phyloP scores from a whole-genome alignment of 257 asterid genomes.

The Plantago major region DNA sequence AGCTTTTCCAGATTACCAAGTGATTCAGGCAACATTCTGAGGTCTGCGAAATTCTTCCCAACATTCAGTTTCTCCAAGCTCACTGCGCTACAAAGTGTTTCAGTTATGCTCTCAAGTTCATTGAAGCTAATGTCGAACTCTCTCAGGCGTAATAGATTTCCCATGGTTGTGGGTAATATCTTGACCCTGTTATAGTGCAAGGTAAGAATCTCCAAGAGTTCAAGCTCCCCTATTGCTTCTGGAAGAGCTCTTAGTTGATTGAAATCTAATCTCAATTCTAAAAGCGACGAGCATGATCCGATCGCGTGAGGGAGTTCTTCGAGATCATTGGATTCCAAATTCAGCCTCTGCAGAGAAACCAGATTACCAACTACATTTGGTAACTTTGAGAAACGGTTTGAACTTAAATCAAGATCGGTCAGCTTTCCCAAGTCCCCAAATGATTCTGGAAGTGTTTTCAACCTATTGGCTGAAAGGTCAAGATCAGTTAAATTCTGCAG shows the following conservation, averaged over 20 bases:
- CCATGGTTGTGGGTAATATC: conserved; percentile 58
- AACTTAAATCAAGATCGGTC: conserved; percentile 61
- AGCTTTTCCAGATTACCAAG: conserved; percentile 71
- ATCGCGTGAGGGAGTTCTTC: conserved; percentile 73
- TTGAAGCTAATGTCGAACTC: conserved; percentile 83
- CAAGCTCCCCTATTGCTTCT: conserved; percentile 57
- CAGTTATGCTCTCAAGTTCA: conserved; percentile 71
- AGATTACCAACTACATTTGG: conserved; percentile 57
- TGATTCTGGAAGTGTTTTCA: conserved; percentile 70
- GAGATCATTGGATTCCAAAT: conserved; percentile 52
- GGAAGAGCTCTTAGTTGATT: conserved; percentile 76
- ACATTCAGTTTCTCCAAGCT: conserved; percentile 48
- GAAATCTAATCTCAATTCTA: conserved; percentile 71
- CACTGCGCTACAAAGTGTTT: conserved; percentile 42
- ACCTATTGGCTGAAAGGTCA: conserved; percentile 52
- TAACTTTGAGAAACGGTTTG: conserved; percentile 49
- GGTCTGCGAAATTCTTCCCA: conserved; percentile 74
- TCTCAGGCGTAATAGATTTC: conserved; percentile 42
- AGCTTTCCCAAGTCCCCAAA: conserved; percentile 53
- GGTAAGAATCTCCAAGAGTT: conserved; percentile 59
- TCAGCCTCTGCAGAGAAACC: conserved; percentile 49
- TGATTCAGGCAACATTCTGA: conserved; percentile 58
- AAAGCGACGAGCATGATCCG: conserved; percentile 59
- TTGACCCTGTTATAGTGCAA: conserved; percentile 63
- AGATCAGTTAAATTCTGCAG: conserved; percentile 50